A percentile compares a stretch with the other conserved stretches of the same genome.
phyloP scores from a whole-genome alignment of 2,329 filamentous ascomycete genomes.

The Fusarium ramigenum region DNA sequence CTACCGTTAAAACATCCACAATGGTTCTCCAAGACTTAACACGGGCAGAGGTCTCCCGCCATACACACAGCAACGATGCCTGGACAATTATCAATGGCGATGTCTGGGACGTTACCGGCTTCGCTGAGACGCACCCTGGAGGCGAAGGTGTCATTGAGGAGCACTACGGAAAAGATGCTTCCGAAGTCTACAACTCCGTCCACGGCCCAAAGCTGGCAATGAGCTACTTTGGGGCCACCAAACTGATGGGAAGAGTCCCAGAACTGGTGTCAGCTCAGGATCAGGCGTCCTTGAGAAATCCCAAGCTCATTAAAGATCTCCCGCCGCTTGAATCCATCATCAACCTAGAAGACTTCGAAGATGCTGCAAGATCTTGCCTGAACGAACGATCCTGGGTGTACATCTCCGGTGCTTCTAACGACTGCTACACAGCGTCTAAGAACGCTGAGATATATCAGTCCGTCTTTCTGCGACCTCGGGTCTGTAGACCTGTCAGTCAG shows the following conservation, averaged over 20 bases:
- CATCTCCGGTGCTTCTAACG: neutral
- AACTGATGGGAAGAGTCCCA: neutral
- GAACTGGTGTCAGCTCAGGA: neutral
- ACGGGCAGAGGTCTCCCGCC: neutral
- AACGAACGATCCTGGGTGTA: neutral
- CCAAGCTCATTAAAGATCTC: neutral
- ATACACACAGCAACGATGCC: neutral
- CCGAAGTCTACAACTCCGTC: neutral
- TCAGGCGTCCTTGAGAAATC: neutral
- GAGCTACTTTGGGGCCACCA: neutral
- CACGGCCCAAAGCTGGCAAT: neutral
- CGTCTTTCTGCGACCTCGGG: neutral
- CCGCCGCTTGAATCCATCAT: neutral
- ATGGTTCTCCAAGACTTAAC: neutral
- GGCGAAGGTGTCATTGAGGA: neutral
- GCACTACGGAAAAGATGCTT: neutral
- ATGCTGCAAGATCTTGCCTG: neutral
- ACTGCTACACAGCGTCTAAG: neutral
- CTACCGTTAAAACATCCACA: rapidly evolving
- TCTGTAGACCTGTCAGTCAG: neutral
- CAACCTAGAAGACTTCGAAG: neutral
- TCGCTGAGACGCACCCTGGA: neutral
- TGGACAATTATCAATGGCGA: neutral
- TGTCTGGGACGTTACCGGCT: neutral
- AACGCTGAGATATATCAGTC: neutral